A percentile compares a stretch with the other conserved stretches of the same genome.
Evolutionary conservation across 768 basidiomycete genomes (phyloP).

Genomic region (Hemileccinum impolitum): DNA sequence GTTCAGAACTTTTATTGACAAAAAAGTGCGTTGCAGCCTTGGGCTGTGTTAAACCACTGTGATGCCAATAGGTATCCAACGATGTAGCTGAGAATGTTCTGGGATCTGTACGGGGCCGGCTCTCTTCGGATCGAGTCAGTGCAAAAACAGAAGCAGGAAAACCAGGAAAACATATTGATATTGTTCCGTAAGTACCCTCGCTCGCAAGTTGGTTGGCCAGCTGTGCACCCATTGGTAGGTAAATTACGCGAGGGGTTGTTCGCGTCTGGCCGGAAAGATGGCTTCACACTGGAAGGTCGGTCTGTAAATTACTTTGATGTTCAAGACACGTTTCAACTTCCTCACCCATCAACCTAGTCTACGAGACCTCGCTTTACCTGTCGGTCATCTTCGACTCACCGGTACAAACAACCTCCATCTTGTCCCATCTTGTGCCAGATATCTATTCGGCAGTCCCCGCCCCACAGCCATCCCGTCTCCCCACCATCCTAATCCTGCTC

Average conservation of each 20-base stretch:
- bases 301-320: constrained; percentile 25
- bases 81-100: constrained; percentile 47
- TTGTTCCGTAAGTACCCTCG: constrained; percentile 53
- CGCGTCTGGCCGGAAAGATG: constrained; percentile 55
- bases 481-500: constrained; percentile 46
- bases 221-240: constrained; percentile 38
- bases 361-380: constrained; percentile 70
- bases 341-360: constrained; percentile 41
- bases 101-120: constrained; percentile 35
- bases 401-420: constrained; percentile 58
- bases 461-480: constrained; percentile 22
- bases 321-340: not conserved
- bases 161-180: constrained; percentile 67
- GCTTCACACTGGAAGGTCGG: constrained; percentile 74
- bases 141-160: constrained; percentile 41
- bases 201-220: not conserved
- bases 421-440: constrained; percentile 55
- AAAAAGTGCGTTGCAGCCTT: constrained; percentile 47
- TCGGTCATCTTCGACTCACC: constrained; percentile 60
- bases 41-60: not conserved
- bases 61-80: not conserved
- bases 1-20: constrained; percentile 60
- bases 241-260: constrained; percentile 74
- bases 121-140: constrained; percentile 17
- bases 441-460: constrained; percentile 34